These are phyloP conservation scores for Gossypium stocksii DNA, from an alignment of 345 rosid species.

Conservation along the genomic window DNA sequence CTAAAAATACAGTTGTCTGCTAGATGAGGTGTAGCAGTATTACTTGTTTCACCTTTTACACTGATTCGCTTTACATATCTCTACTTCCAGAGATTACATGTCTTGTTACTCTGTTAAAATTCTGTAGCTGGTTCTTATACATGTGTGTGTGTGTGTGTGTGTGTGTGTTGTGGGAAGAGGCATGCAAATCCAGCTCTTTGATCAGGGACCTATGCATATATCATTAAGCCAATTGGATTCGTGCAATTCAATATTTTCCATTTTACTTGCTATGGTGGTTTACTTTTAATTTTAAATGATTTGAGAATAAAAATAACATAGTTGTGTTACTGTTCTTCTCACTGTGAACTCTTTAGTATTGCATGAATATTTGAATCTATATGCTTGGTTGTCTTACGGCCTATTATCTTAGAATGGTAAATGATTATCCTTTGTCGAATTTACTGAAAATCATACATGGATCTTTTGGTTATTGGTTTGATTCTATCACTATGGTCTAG, in stretches of 20 bases:
- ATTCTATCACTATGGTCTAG: background rate
- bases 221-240: background rate
- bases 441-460: background rate
- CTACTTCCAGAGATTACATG: background rate
- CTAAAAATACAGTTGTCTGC: background rate
- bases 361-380: background rate
- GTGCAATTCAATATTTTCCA: background rate
- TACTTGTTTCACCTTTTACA: background rate
- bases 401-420: background rate
- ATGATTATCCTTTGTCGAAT: background rate
- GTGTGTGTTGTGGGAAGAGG: background rate
- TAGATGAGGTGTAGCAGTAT: background rate
- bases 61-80: background rate
- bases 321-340: background rate
- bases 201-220: background rate
- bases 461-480: conserved; percentile 2
- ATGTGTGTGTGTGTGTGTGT: background rate
- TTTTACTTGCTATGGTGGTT: background rate
- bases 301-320: background rate
- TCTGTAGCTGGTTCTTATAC: background rate
- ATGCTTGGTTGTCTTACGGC: background rate
- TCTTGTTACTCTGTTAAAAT: background rate
- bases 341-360: background rate
- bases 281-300: conserved; percentile 4
- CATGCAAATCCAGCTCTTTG: background rate